Evolutionary conservation across 1,284 basidiomycete genomes (phyloP), one percentile per base, ranked within the genome.

Genomic region (Trichosporon sp.): DNA sequence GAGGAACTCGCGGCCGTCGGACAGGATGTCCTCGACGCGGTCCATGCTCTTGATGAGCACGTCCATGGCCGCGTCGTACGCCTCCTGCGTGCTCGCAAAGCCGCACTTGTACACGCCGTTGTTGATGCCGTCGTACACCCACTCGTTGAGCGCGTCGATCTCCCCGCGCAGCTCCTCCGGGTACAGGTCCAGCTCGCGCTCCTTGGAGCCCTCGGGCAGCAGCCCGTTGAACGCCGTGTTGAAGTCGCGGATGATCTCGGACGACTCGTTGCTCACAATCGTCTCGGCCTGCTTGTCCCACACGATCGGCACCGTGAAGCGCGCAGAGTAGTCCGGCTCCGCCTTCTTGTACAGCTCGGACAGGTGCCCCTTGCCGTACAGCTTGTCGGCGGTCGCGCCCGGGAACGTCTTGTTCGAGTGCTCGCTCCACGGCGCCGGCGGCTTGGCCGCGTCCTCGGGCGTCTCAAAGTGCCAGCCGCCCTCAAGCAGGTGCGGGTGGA

Each of bases 231-330:
- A 96, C 8, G 87, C 81, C 25, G 87, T 86, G 83, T 97, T 97
- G 83, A 98, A 87, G 60, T 95, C 92, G 66, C 96, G 90, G 76
- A 98, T 94, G 77, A 98, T 95, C 83, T 97, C 94, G 0, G 91
- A 90, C 73, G 90, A 92, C 81, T 98, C 95, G 82, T 97, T 99
- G 85, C 92, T 97, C 68, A 99, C 97, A 74, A 99, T 92, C 42
- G 92, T 93, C 68, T 90, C 84, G 47, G 83, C 85, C 83, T 97
- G 92, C 85, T 90, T 96, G 85, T 98, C 97, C 93, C 94, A 99
- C 1, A 98, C 85, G 63, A 95, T 85, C n/a, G 96, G 95, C 2
- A 95, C 93, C 3, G 93, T 93, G 85, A 92, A 94, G 65, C 90
- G 89, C 67, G 78, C 79, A 29, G 53, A 31, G 68, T 92, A 95